phyloP scores from a whole-genome alignment of 2,329 filamentous ascomycete species.

The Madurella fahalii region DNA sequence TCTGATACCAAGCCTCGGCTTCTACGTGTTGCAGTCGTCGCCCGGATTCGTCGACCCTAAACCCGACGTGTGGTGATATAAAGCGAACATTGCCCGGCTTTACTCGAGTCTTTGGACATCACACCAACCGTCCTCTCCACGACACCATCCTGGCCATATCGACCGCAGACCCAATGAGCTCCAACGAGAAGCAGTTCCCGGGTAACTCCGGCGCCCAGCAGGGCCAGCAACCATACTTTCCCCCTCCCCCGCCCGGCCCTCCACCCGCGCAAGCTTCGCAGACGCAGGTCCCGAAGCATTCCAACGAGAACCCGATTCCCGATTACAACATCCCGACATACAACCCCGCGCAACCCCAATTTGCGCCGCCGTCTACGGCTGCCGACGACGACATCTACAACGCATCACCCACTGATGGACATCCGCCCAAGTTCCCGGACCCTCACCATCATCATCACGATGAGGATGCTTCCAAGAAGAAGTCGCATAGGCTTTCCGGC shows the following conservation, averaged over 20 bases:
- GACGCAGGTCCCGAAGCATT: slow-evolving; percentile 20
- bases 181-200: slow-evolving; percentile 13
- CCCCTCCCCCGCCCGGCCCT: slow-evolving; percentile 28
- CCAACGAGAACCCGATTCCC: slow-evolving; percentile 26
- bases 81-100: no score
- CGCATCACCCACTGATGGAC: slow-evolving; percentile 21
- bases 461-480: slow-evolving; percentile 17
- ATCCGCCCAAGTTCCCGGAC: slow-evolving; percentile 19
- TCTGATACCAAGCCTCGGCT: no score
- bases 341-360: slow-evolving; percentile 23
- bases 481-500: slow-evolving; percentile 19
- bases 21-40: no score
- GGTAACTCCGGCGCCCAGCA: slow-evolving; percentile 9
- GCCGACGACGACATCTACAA: slow-evolving; percentile 25
- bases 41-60: no score
- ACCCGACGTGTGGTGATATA: no score
- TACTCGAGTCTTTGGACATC: no score
- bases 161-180: slow-evolving; percentile 7
- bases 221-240: slow-evolving; percentile 20
- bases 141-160: neutral
- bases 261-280: slow-evolving; percentile 22
- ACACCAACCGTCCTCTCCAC: no score
- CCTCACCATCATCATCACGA: slow-evolving; percentile 6
- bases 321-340: slow-evolving; percentile 27
- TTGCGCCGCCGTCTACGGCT: slow-evolving; percentile 12